These are phyloP conservation scores for Schwanniomyces pseudopolymorphus DNA, from an alignment of 805 yeast genomes.

Conservation along the genomic window DNA sequence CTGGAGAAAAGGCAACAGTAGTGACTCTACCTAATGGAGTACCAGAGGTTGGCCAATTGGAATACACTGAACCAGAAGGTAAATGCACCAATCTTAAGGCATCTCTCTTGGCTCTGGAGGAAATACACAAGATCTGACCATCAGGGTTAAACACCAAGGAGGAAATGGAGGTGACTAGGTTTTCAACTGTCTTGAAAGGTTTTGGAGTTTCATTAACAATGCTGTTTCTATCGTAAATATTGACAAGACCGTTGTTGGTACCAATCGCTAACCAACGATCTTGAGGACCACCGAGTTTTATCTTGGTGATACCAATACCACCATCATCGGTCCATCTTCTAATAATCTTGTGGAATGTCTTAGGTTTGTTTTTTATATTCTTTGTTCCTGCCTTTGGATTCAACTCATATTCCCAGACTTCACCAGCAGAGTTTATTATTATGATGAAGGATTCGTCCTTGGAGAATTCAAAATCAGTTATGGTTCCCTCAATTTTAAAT, in stretches of 20 bases:
- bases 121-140: constrained; percentile 84
- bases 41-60: constrained; percentile 96
- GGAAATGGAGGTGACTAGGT: constrained; percentile 78
- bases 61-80: constrained; percentile 81
- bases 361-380: constrained; percentile 4
- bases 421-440: constrained; percentile 75
- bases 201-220: constrained; percentile 26
- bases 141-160: constrained; percentile 74
- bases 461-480: constrained; percentile 78
- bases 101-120: constrained; percentile 83
- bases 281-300: constrained; percentile 67
- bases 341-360: constrained; percentile 41
- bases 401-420: constrained; percentile 78
- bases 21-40: constrained; percentile 97
- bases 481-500: constrained; percentile 83
- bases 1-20: constrained; percentile 72
- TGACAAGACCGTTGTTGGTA: constrained; percentile 83
- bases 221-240: constrained; percentile 65
- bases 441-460: constrained; percentile 44
- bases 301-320: constrained; percentile 77
- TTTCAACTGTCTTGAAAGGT: constrained; percentile 70
- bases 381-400: constrained; percentile 21
- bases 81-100: constrained; percentile 83
- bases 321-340: constrained; percentile 83
- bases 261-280: constrained; percentile 90